Evolutionary conservation across 495 filamentous ascomycete species (phyloP).

Genomic region (Tetracladium setigerum): DNA sequence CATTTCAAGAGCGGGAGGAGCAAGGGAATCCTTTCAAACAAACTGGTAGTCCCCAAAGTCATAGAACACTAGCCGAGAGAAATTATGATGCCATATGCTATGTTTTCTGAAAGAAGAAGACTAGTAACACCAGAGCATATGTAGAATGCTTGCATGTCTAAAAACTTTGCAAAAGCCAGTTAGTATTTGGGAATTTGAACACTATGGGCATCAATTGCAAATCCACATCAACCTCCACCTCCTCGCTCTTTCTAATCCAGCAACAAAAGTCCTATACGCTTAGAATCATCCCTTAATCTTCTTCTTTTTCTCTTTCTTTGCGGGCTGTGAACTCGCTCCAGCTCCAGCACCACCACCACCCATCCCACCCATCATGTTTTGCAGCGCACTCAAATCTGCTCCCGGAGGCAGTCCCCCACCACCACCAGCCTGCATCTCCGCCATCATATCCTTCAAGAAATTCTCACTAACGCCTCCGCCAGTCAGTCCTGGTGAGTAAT

Average conservation of each 20-base stretch:
- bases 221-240: background rate
- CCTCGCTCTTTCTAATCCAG: background rate
- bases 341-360: slow-evolving; percentile 2
- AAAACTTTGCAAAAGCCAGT: too few species aligned
- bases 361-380: slow-evolving; percentile 19
- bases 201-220: background rate
- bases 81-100: too few species aligned
- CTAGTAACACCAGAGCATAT: too few species aligned
- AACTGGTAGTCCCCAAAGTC: too few species aligned
- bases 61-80: too few species aligned
- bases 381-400: slow-evolving; percentile 25
- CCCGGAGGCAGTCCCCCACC: slow-evolving; percentile 25
- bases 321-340: slow-evolving; percentile 2
- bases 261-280: background rate
- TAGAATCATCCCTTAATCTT: slow-evolving; percentile 28
- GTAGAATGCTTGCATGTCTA: too few species aligned
- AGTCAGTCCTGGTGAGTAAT: slow-evolving; percentile 80
- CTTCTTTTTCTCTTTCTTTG: slow-evolving; percentile 31
- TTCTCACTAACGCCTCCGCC: slow-evolving; percentile 95
- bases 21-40: too few species aligned
- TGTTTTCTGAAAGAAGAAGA: too few species aligned
- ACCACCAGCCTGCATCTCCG: slow-evolving; percentile 55
- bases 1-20: too few species aligned
- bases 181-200: too few species aligned
- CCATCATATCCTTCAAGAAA: slow-evolving; percentile 96